Conservation (phyloP, 2,329 filamentous ascomycete genomes). For the Fusarium fujikuroi region DNA sequence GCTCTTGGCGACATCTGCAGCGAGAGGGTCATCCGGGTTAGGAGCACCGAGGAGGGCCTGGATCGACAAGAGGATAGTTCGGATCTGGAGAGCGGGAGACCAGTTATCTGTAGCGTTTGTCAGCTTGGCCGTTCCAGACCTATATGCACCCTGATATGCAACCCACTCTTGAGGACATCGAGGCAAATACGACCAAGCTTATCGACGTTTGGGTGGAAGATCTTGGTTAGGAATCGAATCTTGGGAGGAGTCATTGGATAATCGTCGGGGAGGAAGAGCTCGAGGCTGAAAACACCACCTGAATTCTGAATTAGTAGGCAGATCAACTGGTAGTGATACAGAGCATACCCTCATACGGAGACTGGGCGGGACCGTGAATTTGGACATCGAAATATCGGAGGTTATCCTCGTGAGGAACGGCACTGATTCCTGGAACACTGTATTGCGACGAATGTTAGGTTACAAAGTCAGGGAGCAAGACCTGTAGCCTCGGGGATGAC, state of each 20-base stretch:
- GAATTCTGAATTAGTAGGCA: conserved; percentile 16
- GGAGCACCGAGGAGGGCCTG: conserved; percentile 95
- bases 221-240: conserved; percentile 98
- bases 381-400: conserved; percentile 98
- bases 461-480: conserved; percentile 20
- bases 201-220: conserved; percentile 99
- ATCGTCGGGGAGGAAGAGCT: conserved; percentile 97
- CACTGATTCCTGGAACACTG: conserved; percentile 95
- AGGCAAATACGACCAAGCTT: conserved; percentile 96
- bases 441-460: conserved; percentile 34
- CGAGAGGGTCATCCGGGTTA: conserved; percentile 98
- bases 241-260: conserved; percentile 99
- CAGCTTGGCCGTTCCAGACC: conserved; percentile 4
- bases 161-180: conserved; percentile 93
- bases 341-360: conserved; percentile 87
- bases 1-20: conserved; percentile 95
- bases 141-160: neutral
- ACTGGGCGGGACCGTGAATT: conserved; percentile 91
- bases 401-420: conserved; percentile 95
- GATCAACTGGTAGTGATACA: neutral
- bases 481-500: conserved; percentile 47
- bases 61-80: conserved; percentile 98
- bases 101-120: conserved; percentile 80
- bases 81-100: conserved; percentile 97
- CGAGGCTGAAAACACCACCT: conserved; percentile 92